A percentile compares a stretch with the other conserved stretches of the same genome.
Conservation (phyloP, 1,284 basidiomycete species). For the Ganoderma sinense region DNA sequence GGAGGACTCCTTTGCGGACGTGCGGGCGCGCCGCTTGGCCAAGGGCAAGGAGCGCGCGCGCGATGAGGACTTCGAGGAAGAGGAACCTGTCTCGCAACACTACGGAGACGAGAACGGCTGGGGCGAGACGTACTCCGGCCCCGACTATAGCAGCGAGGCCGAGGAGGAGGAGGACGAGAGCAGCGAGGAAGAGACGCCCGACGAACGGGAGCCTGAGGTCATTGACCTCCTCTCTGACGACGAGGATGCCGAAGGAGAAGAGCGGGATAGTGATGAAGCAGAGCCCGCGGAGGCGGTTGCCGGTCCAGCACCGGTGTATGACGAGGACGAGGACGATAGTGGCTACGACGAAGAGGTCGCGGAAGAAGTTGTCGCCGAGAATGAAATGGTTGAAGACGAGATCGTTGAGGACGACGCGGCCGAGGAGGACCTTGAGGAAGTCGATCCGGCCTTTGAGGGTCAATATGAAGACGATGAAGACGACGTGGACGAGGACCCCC, state of each 20-base stretch:
- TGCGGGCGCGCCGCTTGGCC: slow-evolving; percentile 52
- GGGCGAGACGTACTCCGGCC: slow-evolving; percentile 18
- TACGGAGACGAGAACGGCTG: slow-evolving; percentile 36
- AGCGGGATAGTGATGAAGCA: neutral
- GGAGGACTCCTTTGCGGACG: slow-evolving; percentile 64
- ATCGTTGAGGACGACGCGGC: slow-evolving; percentile 2
- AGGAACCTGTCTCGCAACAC: slow-evolving; percentile 33
- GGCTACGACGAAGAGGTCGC: slow-evolving; percentile 14
- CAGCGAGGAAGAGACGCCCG: slow-evolving; percentile 34
- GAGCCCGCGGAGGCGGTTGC: slow-evolving; percentile 9
- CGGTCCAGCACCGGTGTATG: neutral
- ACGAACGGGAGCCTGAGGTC: slow-evolving; percentile 22
- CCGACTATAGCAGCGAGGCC: slow-evolving; percentile 9
- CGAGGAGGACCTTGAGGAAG: slow-evolving; percentile 20
- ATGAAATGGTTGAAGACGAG: slow-evolving; percentile 17
- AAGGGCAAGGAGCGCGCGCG: slow-evolving; percentile 72
- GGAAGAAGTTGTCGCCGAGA: slow-evolving; percentile 21
- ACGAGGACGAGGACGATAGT: slow-evolving; percentile 24
- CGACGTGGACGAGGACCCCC: slow-evolving; percentile 20
- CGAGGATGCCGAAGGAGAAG: slow-evolving; percentile 21
- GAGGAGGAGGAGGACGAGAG: slow-evolving; percentile 45
- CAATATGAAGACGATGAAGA: slow-evolving; percentile 23
- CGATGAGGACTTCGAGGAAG: slow-evolving; percentile 37
- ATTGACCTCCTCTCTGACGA: slow-evolving; percentile 37
- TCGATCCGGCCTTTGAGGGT: slow-evolving; percentile 7